Percentiles rank a stretch among this genome's conserved stretches.
Conservation (phyloP, 139 green algal species). For the Trebouxia sp. region DNA sequence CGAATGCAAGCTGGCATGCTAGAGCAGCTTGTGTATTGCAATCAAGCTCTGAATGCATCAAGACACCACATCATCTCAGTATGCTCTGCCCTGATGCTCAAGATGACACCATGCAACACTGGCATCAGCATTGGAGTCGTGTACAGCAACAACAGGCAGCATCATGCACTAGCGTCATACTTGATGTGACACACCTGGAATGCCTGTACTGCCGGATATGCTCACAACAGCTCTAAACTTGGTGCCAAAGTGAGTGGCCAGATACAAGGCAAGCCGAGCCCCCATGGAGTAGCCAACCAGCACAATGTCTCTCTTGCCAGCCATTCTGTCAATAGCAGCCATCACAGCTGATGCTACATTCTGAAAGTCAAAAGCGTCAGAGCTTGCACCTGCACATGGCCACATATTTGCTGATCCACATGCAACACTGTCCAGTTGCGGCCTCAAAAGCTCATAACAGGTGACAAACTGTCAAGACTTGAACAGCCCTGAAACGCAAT, state of each 20-base stretch:
- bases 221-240: constrained; percentile 46
- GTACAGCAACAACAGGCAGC: neutral
- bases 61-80: no score
- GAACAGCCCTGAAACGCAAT: neutral
- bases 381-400: neutral
- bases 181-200: neutral
- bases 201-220: constrained; percentile 62
- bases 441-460: neutral
- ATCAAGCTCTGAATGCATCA: no score
- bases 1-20: no score
- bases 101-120: neutral
- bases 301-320: neutral
- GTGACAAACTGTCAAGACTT: neutral
- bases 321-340: constrained; percentile 30
- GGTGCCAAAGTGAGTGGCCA: constrained; percentile 32
- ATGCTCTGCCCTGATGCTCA: no score
- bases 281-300: constrained; percentile 88
- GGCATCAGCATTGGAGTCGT: neutral
- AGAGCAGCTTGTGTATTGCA: no score
- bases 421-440: neutral
- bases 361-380: constrained; percentile 38
- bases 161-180: neutral
- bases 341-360: constrained; percentile 43
- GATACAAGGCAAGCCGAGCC: constrained; percentile 67
- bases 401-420: neutral